Conservation (phyloP, 2,329 filamentous ascomycete species). For the Aspergillus fischeri region DNA sequence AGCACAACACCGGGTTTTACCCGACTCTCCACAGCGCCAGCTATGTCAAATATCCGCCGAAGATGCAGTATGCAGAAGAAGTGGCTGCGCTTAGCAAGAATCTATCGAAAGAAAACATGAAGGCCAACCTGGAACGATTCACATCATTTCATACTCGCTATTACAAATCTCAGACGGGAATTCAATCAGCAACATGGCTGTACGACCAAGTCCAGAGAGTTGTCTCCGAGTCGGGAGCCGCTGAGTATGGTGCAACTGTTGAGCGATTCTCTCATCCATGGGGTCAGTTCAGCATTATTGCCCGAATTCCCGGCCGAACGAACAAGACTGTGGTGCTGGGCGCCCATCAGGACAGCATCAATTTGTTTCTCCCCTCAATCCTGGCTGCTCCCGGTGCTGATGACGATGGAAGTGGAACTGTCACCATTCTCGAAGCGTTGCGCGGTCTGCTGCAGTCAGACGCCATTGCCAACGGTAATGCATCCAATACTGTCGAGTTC, state of each 20-base stretch:
- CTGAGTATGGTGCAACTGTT: conserved; percentile 62
- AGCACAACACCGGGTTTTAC: conserved; percentile 58
- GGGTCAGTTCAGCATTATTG: conserved; percentile 88
- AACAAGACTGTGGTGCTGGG: conserved; percentile 84
- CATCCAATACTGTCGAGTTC: conserved; percentile 86
- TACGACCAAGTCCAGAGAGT: conserved; percentile 68
- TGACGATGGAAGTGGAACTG: conserved; percentile 87
- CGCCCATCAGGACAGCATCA: conserved; percentile 93
- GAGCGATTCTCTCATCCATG: conserved; percentile 75
- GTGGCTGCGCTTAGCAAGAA: conserved; percentile 64
- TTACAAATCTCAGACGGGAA: conserved; percentile 62
- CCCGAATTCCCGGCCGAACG: conserved; percentile 79
- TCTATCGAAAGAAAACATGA: conserved; percentile 73
- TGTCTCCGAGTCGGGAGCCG: conserved; percentile 67
- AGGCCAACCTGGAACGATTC: conserved; percentile 67
- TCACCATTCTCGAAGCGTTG: conserved; percentile 91
- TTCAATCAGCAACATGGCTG: conserved; percentile 84
- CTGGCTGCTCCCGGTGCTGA: conserved; percentile 89
- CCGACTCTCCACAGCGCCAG: conserved; percentile 32
- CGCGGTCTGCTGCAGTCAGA: conserved; percentile 72
- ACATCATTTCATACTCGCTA: conserved; percentile 58
- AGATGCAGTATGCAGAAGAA: conserved; percentile 61
- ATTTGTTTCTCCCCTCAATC: conserved; percentile 80
- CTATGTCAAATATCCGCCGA: conserved; percentile 61
- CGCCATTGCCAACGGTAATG: conserved; percentile 65